A percentile compares a stretch with the other conserved stretches of the same genome.
Evolutionary conservation across 1,139 yeast genomes (phyloP).

Genomic region (Sugiyamaella neomexicana): DNA sequence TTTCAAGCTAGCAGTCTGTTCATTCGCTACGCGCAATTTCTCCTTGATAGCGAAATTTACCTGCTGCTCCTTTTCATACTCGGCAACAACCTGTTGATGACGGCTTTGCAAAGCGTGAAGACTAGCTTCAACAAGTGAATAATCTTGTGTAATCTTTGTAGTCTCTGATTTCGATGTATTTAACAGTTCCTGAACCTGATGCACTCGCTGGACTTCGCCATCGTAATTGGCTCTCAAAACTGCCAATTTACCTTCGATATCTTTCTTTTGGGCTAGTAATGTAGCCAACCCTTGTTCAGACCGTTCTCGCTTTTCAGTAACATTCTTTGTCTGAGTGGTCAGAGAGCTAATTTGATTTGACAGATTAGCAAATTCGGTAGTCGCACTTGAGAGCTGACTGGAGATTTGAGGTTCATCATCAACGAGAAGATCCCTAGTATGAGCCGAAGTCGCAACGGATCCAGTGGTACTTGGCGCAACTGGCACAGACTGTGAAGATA

Average conservation of each 20-base stretch:
- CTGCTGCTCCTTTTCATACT: slow-evolving; percentile 64
- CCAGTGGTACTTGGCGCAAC: slow-evolving; percentile 12
- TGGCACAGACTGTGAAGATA: slow-evolving; percentile 49
- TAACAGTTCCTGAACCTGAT: slow-evolving; percentile 62
- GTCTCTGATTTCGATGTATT: slow-evolving; percentile 64
- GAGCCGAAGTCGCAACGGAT: slow-evolving; percentile 12
- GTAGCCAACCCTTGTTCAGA: slow-evolving; percentile 75
- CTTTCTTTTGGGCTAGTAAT: slow-evolving; percentile 63
- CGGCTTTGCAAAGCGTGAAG: slow-evolving; percentile 70
- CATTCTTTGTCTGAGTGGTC: slow-evolving; percentile 67
- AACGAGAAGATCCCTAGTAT: slow-evolving; percentile 55
- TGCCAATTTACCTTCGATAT: slow-evolving; percentile 68
- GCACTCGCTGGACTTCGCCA: slow-evolving; percentile 65
- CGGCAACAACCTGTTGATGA: slow-evolving; percentile 59
- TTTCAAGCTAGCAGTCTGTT: slow-evolving; percentile 62
- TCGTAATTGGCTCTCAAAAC: slow-evolving; percentile 72
- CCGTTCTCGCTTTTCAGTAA: slow-evolving; percentile 67
- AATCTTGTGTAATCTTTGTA: slow-evolving; percentile 70
- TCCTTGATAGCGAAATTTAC: slow-evolving; percentile 64
- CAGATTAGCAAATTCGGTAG: slow-evolving; percentile 82
- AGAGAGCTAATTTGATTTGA: slow-evolving; percentile 83
- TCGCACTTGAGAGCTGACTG: slow-evolving; percentile 70
- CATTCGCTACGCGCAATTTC: slow-evolving; percentile 63
- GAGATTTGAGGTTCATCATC: slow-evolving; percentile 57
- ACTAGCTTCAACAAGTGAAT: slow-evolving; percentile 79